These are phyloP conservation scores for Crithidia mellificae DNA, from an alignment of 208 protist genomes.

Conservation along the genomic window DNA sequence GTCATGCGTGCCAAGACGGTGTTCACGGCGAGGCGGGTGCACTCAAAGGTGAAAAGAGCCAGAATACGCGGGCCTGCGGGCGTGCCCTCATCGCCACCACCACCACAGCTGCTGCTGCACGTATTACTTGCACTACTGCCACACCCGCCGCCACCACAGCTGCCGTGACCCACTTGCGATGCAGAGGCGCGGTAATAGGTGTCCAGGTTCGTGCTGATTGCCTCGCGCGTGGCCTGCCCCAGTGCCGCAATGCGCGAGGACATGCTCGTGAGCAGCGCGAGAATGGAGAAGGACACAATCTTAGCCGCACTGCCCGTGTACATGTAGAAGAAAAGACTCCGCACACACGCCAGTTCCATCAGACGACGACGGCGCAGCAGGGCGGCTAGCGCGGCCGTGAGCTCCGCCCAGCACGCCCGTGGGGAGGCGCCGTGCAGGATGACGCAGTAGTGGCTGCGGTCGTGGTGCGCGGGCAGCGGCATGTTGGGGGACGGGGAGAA, in stretches of 20 bases:
- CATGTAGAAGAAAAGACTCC: constrained; percentile 58
- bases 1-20: constrained; percentile 41
- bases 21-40: constrained; percentile 49
- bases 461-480: not conserved
- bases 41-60: constrained; percentile 51
- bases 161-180: not conserved
- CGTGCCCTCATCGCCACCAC: not conserved
- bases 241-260: constrained; percentile 42
- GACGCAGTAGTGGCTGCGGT: not conserved
- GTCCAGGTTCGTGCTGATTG: constrained; percentile 34
- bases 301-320: constrained; percentile 48
- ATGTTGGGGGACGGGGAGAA: not conserved
- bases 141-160: not conserved
- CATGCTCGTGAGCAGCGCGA: constrained; percentile 46
- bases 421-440: constrained; percentile 29
- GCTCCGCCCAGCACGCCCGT: constrained; percentile 43
- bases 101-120: not conserved
- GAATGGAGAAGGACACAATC: constrained; percentile 40
- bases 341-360: constrained; percentile 42
- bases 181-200: constrained; percentile 21
- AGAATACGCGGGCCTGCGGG: constrained; percentile 21
- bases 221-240: constrained; percentile 39
- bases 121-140: too few relatives aligned
- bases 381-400: constrained; percentile 33
- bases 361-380: constrained; percentile 36